Conservation (phyloP, 1,139 yeast species). For the Candida sp. region DNA sequence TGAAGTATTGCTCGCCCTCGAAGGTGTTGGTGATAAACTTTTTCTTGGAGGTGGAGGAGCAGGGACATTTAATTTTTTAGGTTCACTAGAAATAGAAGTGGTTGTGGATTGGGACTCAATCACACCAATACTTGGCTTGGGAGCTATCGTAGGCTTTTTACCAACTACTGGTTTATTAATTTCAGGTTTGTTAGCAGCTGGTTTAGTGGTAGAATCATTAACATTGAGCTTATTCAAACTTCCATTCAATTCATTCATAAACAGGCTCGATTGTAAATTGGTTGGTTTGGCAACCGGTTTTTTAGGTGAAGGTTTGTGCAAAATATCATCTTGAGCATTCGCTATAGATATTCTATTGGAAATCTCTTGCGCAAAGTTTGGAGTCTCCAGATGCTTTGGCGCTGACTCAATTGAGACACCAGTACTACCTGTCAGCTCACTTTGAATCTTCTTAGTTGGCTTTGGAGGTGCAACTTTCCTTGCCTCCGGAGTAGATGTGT, state of each 20-base stretch:
- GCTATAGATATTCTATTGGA: constrained; percentile 1
- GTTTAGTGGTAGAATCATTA: constrained; percentile 3
- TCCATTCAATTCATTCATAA: constrained; percentile 8
- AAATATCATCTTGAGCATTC: background rate
- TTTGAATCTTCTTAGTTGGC: constrained; percentile 28
- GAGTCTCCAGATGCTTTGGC: constrained; percentile 2
- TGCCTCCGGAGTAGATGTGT: background rate
- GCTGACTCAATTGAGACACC: background rate
- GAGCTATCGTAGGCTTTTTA: constrained; percentile 5
- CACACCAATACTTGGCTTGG: constrained; percentile 3
- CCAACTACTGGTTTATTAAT: constrained; percentile 10
- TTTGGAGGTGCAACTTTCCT: constrained; percentile 39
- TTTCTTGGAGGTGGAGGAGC: constrained; percentile 5
- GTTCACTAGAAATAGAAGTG: background rate
- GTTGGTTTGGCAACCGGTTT: background rate
- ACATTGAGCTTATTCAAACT: constrained; percentile 9
- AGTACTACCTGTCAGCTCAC: background rate
- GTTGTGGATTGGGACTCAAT: background rate
- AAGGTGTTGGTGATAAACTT: constrained; percentile 6
- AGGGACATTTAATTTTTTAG: background rate
- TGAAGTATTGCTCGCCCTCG: background rate
- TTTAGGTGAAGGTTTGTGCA: background rate
- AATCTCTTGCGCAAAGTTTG: constrained; percentile 23
- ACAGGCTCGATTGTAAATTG: background rate
- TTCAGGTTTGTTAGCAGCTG: constrained; percentile 12